Evolutionary conservation across 2,329 filamentous ascomycete genomes (phyloP).

Genomic region (Tolypocladium inflatum): DNA sequence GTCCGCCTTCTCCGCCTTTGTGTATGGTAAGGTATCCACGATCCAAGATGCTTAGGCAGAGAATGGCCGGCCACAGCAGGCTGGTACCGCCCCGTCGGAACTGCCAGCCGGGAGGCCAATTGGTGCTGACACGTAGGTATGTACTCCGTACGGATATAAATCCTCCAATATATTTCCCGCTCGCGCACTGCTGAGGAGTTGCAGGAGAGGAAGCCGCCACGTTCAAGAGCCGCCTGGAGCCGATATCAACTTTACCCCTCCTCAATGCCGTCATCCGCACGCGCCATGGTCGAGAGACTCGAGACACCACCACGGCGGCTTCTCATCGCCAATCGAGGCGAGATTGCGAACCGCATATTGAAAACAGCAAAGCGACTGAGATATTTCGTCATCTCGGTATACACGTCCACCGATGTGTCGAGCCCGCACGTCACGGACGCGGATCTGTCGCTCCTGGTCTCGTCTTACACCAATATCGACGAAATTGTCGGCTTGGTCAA

Average conservation of each 20-base stretch:
- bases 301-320: not conserved
- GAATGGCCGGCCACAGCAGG: too few species aligned
- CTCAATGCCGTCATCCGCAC: not conserved
- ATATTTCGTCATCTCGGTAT: conserved; percentile 9
- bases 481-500: conserved; percentile 24
- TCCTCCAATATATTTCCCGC: too few species aligned
- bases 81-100: too few species aligned
- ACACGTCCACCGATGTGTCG: not conserved
- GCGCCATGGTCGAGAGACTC: not conserved
- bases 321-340: conserved; percentile 15
- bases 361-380: conserved; percentile 38
- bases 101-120: too few species aligned
- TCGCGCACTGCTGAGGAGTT: too few species aligned
- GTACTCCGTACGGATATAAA: too few species aligned
- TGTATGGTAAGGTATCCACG: too few species aligned
- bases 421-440: not conserved
- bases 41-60: too few species aligned
- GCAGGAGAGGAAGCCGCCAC: too few species aligned
- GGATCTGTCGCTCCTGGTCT: not conserved
- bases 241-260: not conserved
- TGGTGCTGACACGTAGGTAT: too few species aligned
- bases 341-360: conserved; percentile 12
- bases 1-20: too few species aligned
- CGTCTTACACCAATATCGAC: conserved; percentile 6
- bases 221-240: not conserved